Base-by-base conservation (phyloP, 2,329 filamentous ascomycete species). In the Calonectria pseudoturangicola region DNA sequence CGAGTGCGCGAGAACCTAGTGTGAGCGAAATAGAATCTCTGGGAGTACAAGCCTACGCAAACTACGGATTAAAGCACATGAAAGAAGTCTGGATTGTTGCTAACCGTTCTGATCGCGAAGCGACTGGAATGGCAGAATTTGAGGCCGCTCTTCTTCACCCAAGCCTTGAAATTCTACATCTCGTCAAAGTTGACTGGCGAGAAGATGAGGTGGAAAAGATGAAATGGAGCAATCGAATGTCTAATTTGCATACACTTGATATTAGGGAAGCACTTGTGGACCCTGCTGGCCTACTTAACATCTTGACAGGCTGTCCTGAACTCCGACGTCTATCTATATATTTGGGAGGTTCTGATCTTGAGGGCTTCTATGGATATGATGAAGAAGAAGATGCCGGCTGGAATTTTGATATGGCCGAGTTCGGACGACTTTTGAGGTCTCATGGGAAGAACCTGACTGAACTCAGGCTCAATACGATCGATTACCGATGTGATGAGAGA, bases 161-260 rank as follows among this genome's bases (percentile, higher is more conserved):
- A 16, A 4, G 25, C 13, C 48, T 51, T 16, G 48, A 51, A 30
- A 30, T 30, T 27, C 30, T 51, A 18, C 48, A 51, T 30, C 48
- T 51, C 18, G 48, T 51, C 27, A 51, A 51, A 27, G 21, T 51
- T 18, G 48, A 51, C 27, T 51, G 48, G 48, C 48, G 48, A 8
- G 18, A 28, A 27, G 25, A 51, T 30, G 48, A 51, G 27, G 48
- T 51, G 25, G 25, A 30, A 51, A 51, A 30, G 13, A 51, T 51
- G 48, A 51, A 16, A 30, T 51, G 48, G 48, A 28, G 25, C 13
- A 8, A 51, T 51, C 25, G 10, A 30, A 51, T 28, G 48, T 51
- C 48, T 21, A 18, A 30, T 28, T 16, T 51, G 4, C 48, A 51
- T 30, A 51, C 48, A 13, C 48, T 51, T 5, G 48, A 51, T 18